A percentile compares a stretch with the other conserved stretches of the same genome.
These are phyloP conservation scores for Naematelia encephala DNA, from an alignment of 768 basidiomycete species.

Conservation along the genomic window DNA sequence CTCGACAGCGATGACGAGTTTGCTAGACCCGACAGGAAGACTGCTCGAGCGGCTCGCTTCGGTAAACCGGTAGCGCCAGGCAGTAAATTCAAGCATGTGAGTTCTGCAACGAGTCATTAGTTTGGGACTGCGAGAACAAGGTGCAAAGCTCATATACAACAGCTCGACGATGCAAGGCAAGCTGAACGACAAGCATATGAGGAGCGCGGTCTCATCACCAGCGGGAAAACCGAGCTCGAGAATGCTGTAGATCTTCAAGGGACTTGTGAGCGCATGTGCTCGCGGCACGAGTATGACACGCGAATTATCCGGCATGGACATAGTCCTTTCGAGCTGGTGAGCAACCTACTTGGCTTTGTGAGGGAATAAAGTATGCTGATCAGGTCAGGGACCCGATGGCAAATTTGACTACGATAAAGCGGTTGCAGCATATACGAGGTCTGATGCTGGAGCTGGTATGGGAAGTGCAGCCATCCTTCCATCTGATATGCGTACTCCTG, in stretches of 20 bases:
- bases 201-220: conserved; percentile 79
- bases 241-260: conserved; percentile 91
- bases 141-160: conserved; percentile 2
- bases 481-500: conserved; percentile 84
- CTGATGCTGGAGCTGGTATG: conserved; percentile 68
- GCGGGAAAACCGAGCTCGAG: conserved; percentile 75
- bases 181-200: conserved; percentile 57
- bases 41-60: conserved; percentile 45
- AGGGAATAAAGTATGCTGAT: too few species aligned
- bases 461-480: conserved; percentile 66
- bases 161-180: conserved; percentile 52
- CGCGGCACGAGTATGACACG: conserved; percentile 69
- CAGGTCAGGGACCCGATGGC: conserved; percentile 42
- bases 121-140: not conserved
- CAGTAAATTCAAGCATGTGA: conserved; percentile 50
- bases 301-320: conserved; percentile 86
- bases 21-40: conserved; percentile 23
- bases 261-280: conserved; percentile 91
- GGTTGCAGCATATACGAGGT: conserved; percentile 92
- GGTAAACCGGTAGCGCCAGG: conserved; percentile 45
- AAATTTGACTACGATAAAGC: conserved; percentile 79
- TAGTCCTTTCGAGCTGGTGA: conserved; percentile 29
- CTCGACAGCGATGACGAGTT: conserved; percentile 35
- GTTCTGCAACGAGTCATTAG: conserved; percentile 1
- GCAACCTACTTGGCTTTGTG: conserved; percentile 53